These are phyloP conservation scores for Skeletonema potamos DNA, from an alignment of 108 stramenopile species.

Conservation along the genomic window DNA sequence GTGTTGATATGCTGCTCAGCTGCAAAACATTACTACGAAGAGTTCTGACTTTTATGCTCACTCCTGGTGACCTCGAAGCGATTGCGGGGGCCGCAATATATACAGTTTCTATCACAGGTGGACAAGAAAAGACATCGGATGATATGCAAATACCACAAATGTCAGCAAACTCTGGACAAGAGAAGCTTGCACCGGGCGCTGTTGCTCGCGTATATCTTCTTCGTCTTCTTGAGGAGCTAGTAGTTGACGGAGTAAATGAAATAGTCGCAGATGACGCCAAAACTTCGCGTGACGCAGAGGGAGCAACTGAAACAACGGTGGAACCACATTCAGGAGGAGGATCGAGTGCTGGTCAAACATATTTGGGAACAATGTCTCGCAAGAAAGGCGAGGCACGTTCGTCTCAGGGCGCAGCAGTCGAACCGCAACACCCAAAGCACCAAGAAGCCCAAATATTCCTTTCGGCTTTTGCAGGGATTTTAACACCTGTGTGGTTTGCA, in stretches of 20 bases:
- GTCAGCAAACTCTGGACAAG: conserved; percentile 23
- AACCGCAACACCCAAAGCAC: conserved; percentile 73
- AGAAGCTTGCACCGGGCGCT: conserved; percentile 67
- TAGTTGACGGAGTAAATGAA: conserved; percentile 90
- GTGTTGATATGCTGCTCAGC: conserved; percentile 66
- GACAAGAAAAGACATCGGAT: conserved; percentile 25
- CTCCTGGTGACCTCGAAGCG: conserved; percentile 83
- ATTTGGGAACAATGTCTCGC: conserved; percentile 53
- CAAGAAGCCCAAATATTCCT: conserved; percentile 85
- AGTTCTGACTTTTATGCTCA: conserved; percentile 86
- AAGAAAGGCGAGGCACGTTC: conserved; percentile 24
- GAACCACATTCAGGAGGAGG: conserved; percentile 80
- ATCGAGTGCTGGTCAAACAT: conserved; percentile 64
- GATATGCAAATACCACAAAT: background rate
- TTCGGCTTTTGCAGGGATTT: conserved; percentile 81
- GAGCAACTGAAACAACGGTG: conserved; percentile 38
- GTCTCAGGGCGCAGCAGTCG: conserved; percentile 17
- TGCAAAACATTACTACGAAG: conserved; percentile 85
- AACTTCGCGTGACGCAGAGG: conserved; percentile 39
- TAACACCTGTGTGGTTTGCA: conserved; percentile 91
- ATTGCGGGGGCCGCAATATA: conserved; percentile 85
- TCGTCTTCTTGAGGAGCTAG: conserved; percentile 84
- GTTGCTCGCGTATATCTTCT: conserved; percentile 82
- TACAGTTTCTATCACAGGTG: conserved; percentile 68
- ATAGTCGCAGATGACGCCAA: conserved; percentile 68